Percentiles rank a stretch among this genome's conserved stretches.
Conservation (phyloP, 169 alveolate genomes). For the Eimeria praecox region DNA sequence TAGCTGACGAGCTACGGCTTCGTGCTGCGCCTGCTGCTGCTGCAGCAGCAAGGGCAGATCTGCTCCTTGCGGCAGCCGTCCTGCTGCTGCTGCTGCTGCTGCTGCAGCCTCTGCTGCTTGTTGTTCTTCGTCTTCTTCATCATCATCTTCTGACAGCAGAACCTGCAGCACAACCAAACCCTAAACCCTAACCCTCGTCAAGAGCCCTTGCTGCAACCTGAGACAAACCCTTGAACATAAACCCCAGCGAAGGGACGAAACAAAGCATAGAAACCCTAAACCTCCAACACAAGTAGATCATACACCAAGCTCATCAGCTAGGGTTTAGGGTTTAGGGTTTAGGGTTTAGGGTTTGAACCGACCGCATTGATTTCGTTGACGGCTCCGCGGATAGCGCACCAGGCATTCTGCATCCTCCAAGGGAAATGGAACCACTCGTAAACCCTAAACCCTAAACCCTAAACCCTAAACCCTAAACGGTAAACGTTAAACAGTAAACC, state of each 20-base stretch:
- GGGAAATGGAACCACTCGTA: background rate
- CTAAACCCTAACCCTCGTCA: background rate
- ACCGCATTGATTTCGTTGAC: conserved; percentile 74
- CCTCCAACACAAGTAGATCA: background rate
- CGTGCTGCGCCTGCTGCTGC: conserved; percentile 63
- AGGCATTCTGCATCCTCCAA: conserved; percentile 71
- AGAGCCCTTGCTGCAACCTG: too few relatives aligned
- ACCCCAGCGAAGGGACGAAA: background rate
- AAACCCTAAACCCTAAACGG: background rate
- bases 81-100: background rate
- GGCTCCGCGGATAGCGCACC: conserved; percentile 77
- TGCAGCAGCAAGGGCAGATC: conserved; percentile 40
- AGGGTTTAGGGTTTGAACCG: background rate
- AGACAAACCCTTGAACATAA: background rate
- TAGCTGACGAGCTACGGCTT: conserved; percentile 27
- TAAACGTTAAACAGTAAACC: too few relatives aligned
- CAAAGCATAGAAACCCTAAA: background rate
- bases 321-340: background rate
- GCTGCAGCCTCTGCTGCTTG: background rate
- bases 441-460: background rate
- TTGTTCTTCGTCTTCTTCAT: conserved; percentile 50
- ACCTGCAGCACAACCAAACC: conserved; percentile 26
- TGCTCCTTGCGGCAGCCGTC: background rate
- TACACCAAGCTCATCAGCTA: background rate
- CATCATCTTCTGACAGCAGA: conserved; percentile 74